Percentiles rank a stretch among this genome's conserved stretches.
Conservation (phyloP, 495 filamentous ascomycete species). For the Polyplosphaeria fusca region DNA sequence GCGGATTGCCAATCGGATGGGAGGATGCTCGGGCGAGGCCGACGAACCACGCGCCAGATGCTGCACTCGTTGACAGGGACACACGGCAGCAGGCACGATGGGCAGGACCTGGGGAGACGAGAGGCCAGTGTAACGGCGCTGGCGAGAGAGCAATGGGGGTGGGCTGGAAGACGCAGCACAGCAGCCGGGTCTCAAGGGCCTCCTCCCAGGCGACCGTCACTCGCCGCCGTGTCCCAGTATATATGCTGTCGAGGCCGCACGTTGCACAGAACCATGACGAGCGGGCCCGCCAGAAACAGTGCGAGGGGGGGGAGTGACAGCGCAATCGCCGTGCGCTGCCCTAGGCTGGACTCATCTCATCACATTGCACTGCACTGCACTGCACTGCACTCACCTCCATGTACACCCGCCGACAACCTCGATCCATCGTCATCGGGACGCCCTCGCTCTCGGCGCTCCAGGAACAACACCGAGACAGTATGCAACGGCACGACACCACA, state of each 20-base stretch:
- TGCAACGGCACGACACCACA: not conserved
- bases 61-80: constrained; percentile 21
- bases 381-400: constrained; percentile 8
- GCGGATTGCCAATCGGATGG: constrained; percentile 29
- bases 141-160: not conserved
- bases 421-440: constrained; percentile 19
- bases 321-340: constrained; percentile 10
- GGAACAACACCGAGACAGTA: constrained; percentile 6
- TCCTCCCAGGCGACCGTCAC: constrained; percentile 11
- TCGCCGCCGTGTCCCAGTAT: not conserved
- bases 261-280: constrained; percentile 11
- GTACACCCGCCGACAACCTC: constrained; percentile 13
- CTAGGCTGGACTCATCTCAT: constrained; percentile 16
- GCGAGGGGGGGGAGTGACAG: constrained; percentile 22
- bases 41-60: constrained; percentile 25
- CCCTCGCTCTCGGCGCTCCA: constrained; percentile 10
- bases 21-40: constrained; percentile 12
- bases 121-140: constrained; percentile 3
- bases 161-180: not conserved
- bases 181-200: constrained; percentile 1
- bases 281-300: not conserved
- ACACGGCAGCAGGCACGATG: constrained; percentile 21
- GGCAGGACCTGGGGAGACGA: constrained; percentile 23
- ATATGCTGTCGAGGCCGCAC: constrained; percentile 12
- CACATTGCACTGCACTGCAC: constrained; percentile 22